Evolutionary conservation across 1,139 yeast species (phyloP), one percentile per base, ranked within the genome.

Genomic region (Suhomyces taliae): DNA sequence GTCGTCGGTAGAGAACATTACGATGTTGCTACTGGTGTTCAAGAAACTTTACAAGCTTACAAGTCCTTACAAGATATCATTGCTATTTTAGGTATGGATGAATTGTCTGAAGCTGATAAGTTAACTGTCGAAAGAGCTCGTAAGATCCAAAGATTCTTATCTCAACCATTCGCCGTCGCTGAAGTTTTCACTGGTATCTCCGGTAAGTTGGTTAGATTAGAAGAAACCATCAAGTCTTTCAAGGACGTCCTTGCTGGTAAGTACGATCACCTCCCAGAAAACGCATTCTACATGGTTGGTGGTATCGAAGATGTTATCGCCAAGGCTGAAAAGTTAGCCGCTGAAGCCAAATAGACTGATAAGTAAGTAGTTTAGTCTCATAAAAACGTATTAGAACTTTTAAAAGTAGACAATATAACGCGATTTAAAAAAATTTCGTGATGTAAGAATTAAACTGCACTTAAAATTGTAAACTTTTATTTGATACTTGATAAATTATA

Each of bases 71-170:
- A 93, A 83, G 99, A 93, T 87, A 93, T 93, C 78, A 93, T 93
- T 85, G 99, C 99, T 79, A 93, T 93, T 85, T 88, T 93, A 78
- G 99, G 99, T 91, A 93, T 93, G 99, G 99, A 93, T 79, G 99
- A 93, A 83, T 85, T 93, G 81, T 90, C 98, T 60, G 99, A 93
- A 83, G 79, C 86, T 66, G 99, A 93, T 80, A 93, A 93, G 83
- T 87, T 93, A 74, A 93, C 98, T 60, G 99, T 93, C 77, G 99
- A 93, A 84, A 93, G 99, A 85, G 99, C 99, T 65, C 91, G 99
- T 85, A 93, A 93, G 88, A 90, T 93, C 69, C 98, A 93, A 83
- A 90, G 98, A 83, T 93, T 93, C 96, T 85, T 93, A 76, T 93
- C 99, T 68, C 99, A 93, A 83, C 99, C 99, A 66, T 93, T 93